Percentiles rank a stretch among this genome's conserved stretches.
phyloP scores from a whole-genome alignment of 352 stramenopile genomes.

The Aphanomyces stellatus region DNA sequence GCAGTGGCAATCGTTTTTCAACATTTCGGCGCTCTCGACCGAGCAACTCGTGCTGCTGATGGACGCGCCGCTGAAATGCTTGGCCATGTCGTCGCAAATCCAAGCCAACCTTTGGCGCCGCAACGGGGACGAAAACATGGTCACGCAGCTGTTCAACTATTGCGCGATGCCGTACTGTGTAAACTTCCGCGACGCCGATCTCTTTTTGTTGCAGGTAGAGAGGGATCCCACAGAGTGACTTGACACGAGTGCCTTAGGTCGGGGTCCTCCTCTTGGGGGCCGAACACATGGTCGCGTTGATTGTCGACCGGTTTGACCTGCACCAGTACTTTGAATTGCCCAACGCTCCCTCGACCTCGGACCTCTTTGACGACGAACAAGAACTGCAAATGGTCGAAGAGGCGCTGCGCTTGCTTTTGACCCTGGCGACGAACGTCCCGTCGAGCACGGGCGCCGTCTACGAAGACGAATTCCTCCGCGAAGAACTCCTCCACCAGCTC shows the following conservation, averaged over 20 bases:
- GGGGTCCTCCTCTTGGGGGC: constrained; percentile 36
- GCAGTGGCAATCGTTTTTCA: constrained; percentile 28
- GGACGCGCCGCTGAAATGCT: constrained; percentile 66
- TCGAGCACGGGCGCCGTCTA: constrained; percentile 42
- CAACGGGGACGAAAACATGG: constrained; percentile 85
- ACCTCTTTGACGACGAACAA: constrained; percentile 42
- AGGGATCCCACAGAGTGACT: too few relatives aligned
- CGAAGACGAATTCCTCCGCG: constrained; percentile 62
- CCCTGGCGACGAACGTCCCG: constrained; percentile 65
- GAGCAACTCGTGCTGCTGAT: constrained; percentile 53
- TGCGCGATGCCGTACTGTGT: constrained; percentile 80
- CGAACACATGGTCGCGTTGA: constrained; percentile 48
- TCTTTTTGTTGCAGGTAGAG: constrained; percentile 75
- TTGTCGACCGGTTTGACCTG: constrained; percentile 76
- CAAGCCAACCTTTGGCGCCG: constrained; percentile 80
- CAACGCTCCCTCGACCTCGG: neutral
- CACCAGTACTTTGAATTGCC: constrained; percentile 47
- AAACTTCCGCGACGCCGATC: constrained; percentile 75
- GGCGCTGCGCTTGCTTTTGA: constrained; percentile 68
- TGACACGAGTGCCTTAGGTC: neutral
- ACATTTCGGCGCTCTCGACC: constrained; percentile 37
- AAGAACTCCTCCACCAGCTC: constrained; percentile 83
- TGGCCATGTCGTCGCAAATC: constrained; percentile 83
- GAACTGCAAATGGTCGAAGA: constrained; percentile 74
- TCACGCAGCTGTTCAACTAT: constrained; percentile 86